phyloP scores from a whole-genome alignment of 75 land plant species.

The Picea sitchensis region DNA sequence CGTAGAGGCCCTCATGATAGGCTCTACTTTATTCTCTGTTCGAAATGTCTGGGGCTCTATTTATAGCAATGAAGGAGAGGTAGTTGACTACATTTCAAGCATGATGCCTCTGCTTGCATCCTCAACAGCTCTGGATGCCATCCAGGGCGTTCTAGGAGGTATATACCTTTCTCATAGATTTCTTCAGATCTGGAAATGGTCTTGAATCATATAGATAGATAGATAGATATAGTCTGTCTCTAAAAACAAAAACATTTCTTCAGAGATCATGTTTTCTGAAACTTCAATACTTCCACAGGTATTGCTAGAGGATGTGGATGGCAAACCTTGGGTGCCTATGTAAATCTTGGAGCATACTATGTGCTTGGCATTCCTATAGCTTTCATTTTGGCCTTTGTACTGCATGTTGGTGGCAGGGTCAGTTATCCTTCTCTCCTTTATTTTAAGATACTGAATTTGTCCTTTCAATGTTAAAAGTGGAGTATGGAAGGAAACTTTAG shows the following conservation, averaged over 20 bases:
- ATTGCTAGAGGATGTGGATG: slow-evolving; percentile 82
- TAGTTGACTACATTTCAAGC: slow-evolving; percentile 49
- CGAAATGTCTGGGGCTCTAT: slow-evolving; percentile 58
- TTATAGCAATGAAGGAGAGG: slow-evolving; percentile 74
- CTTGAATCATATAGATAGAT: too few relatives aligned
- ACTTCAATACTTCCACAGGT: slow-evolving; percentile 28
- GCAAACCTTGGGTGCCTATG: slow-evolving; percentile 69
- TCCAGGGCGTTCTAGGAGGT: slow-evolving; percentile 85
- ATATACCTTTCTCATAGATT: not conserved
- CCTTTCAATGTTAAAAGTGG: too few relatives aligned
- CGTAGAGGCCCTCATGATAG: slow-evolving; percentile 39
- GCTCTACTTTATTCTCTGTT: slow-evolving; percentile 24
- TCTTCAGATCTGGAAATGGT: too few relatives aligned
- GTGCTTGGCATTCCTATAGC: slow-evolving; percentile 69
- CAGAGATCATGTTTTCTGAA: not conserved
- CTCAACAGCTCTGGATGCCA: slow-evolving; percentile 64
- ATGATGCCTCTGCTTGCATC: slow-evolving; percentile 71
- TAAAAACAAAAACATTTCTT: too few relatives aligned
- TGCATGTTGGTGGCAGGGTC: slow-evolving; percentile 64
- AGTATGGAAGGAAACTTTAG: too few relatives aligned
- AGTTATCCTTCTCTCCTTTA: not conserved
- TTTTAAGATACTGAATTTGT: not conserved
- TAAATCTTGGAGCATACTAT: slow-evolving; percentile 79
- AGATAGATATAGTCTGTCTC: too few relatives aligned
- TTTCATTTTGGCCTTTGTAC: slow-evolving; percentile 47